Evolutionary conservation across 2,329 filamentous ascomycete species (phyloP).

Genomic region (Aspergillus clavatus): DNA sequence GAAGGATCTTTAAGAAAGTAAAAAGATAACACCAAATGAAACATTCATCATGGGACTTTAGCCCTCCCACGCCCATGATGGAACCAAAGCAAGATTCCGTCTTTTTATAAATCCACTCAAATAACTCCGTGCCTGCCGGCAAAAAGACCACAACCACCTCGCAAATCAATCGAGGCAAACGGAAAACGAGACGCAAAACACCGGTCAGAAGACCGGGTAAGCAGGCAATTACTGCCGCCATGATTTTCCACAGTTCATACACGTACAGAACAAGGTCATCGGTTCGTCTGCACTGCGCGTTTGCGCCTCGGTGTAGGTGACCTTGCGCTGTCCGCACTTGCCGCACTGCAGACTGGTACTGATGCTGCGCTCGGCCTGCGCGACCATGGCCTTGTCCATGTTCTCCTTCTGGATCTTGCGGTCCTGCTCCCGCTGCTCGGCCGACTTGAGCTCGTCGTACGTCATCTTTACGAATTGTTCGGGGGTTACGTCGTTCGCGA

Average conservation of each 20-base stretch:
- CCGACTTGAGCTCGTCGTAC: conserved; percentile 85
- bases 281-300: conserved; percentile 94
- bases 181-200: conserved; percentile 9
- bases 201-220: too few relatives aligned
- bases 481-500: conserved; percentile 67
- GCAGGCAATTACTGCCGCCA: conserved; percentile 37
- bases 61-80: background rate
- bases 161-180: background rate
- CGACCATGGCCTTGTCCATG: conserved; percentile 94
- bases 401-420: conserved; percentile 79
- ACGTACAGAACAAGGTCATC: conserved; percentile 48
- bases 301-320: conserved; percentile 94
- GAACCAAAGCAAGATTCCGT: conserved; percentile 1
- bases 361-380: conserved; percentile 85
- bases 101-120: conserved; percentile 11
- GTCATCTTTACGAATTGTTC: conserved; percentile 79
- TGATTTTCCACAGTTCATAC: conserved; percentile 45
- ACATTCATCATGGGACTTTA: background rate
- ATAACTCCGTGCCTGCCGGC: conserved; percentile 14
- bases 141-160: background rate
- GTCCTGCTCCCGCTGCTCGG: conserved; percentile 72
- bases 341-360: conserved; percentile 82
- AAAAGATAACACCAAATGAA: background rate
- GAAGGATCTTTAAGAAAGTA: background rate
- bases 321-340: conserved; percentile 88